Conservation (phyloP, 768 basidiomycete species). For the Strobilomyces confusus region DNA sequence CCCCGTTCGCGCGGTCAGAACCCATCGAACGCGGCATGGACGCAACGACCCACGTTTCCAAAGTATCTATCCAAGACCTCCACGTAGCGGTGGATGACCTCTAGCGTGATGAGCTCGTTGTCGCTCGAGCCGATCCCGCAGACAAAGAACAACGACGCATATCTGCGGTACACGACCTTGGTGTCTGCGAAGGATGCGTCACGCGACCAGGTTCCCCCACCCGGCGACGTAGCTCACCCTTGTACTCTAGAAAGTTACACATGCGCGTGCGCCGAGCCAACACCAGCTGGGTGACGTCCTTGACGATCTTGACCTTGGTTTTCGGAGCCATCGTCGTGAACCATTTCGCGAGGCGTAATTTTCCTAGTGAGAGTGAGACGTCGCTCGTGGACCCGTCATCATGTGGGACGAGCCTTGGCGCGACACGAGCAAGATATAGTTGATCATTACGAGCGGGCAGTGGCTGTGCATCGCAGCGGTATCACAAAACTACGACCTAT, state of each 20-base stretch:
- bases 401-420: slow-evolving; percentile 65
- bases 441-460: slow-evolving; percentile 54
- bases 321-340: slow-evolving; percentile 81
- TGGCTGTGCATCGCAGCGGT: slow-evolving; percentile 24
- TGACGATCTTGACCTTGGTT: slow-evolving; percentile 85
- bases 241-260: slow-evolving; percentile 98
- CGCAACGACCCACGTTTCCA: slow-evolving; percentile 36
- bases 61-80: slow-evolving; percentile 75
- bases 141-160: slow-evolving; percentile 95
- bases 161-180: slow-evolving; percentile 92
- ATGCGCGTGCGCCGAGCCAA: slow-evolving; percentile 82
- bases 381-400: not conserved
- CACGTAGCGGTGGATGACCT: slow-evolving; percentile 92
- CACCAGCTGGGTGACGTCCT: slow-evolving; percentile 93
- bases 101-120: slow-evolving; percentile 89
- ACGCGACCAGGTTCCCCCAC: not conserved
- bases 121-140: slow-evolving; percentile 78
- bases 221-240: slow-evolving; percentile 50
- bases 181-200: slow-evolving; percentile 44
- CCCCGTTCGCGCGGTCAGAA: not conserved
- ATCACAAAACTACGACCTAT: too few species aligned
- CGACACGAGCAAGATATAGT: slow-evolving; percentile 91
- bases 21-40: not conserved
- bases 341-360: slow-evolving; percentile 95
- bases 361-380: slow-evolving; percentile 49